Conservation (phyloP, 2,329 filamentous ascomycete genomes). For the Scleromitrula shiraiana region DNA sequence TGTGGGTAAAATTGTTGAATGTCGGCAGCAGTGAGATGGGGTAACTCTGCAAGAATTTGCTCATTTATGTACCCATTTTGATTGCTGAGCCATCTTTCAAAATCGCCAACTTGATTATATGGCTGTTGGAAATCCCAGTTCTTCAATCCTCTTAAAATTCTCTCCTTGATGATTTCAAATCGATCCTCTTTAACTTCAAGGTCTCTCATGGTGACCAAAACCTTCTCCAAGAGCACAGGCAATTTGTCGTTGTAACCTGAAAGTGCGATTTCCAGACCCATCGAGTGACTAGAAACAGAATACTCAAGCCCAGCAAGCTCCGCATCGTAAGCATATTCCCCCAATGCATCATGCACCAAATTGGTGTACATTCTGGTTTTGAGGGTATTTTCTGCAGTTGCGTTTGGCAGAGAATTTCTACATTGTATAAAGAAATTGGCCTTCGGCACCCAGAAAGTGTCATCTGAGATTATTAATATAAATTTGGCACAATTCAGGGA, state of each 20-base stretch:
- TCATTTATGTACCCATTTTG: conserved; percentile 74
- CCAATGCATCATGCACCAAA: conserved; percentile 78
- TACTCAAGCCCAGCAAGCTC: conserved; percentile 87
- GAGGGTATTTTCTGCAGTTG: conserved; percentile 69
- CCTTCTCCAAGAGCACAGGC: conserved; percentile 80
- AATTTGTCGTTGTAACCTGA: conserved; percentile 97
- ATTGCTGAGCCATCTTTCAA: conserved; percentile 68
- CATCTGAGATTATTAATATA: conserved; percentile 43
- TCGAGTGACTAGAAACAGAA: conserved; percentile 61
- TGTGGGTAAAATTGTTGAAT: conserved; percentile 73
- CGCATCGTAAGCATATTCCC: conserved; percentile 92
- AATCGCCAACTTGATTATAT: conserved; percentile 80
- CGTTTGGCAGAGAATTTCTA: conserved; percentile 69
- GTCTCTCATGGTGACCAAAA: conserved; percentile 75
- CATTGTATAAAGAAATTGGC: conserved; percentile 78
- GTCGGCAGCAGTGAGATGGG: conserved; percentile 63
- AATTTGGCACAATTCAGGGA: neutral
- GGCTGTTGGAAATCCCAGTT: conserved; percentile 87
- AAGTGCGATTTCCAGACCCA: conserved; percentile 70
- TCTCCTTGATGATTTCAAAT: conserved; percentile 87
- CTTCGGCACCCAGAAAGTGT: conserved; percentile 96
- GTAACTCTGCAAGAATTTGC: conserved; percentile 69
- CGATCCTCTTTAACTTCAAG: conserved; percentile 78
- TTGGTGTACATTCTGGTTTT: conserved; percentile 76
- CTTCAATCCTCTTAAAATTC: conserved; percentile 64